Conservation (phyloP, 169 alveolate species). For the Plasmodium gaboni region DNA sequence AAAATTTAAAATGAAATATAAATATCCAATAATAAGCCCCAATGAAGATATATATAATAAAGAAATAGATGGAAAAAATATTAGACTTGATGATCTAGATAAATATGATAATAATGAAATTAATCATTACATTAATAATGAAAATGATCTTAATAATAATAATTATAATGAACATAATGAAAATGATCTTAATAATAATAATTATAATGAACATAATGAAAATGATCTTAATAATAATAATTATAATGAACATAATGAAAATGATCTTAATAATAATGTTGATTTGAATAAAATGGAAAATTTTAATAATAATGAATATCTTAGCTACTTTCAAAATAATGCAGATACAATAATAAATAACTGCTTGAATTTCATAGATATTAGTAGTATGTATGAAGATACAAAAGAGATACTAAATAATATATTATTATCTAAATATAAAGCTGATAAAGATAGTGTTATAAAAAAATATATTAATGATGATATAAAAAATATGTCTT, state of each 20-base stretch:
- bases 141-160: neutral
- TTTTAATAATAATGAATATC: conserved; percentile 24
- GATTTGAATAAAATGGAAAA: neutral
- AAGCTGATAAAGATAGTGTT: conserved; percentile 49
- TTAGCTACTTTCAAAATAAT: conserved; percentile 39
- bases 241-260: neutral
- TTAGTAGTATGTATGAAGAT: conserved; percentile 26
- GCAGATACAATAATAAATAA: conserved; percentile 35
- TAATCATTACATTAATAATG: too few relatives aligned
- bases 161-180: neutral
- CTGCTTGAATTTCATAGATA: conserved; percentile 39
- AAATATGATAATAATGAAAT: too few relatives aligned
- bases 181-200: neutral
- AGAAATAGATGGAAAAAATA: too few relatives aligned
- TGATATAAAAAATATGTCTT: conserved; percentile 48
- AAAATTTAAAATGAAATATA: too few relatives aligned
- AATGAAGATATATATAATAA: too few relatives aligned
- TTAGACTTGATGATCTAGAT: too few relatives aligned
- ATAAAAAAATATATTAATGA: conserved; percentile 56
- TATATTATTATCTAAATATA: conserved; percentile 52
- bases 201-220: neutral
- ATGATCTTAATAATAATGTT: neutral
- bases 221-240: neutral
- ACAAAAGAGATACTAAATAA: conserved; percentile 51
- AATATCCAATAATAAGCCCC: too few relatives aligned